Evolutionary conservation across 306 rosid genomes (phyloP).

Genomic region (Trifolium fragiferum): DNA sequence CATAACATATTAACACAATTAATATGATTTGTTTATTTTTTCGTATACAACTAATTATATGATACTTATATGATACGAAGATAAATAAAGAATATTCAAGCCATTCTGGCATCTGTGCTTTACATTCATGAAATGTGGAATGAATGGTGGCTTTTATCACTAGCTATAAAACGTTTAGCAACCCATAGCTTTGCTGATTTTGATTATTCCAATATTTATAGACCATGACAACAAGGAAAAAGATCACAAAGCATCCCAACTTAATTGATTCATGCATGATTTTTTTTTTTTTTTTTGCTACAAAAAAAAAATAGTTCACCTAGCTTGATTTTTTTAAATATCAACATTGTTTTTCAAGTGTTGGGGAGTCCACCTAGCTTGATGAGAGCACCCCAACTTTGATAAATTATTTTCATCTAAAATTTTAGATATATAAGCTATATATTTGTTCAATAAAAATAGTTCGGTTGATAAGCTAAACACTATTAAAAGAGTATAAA

Average conservation of each 20-base stretch:
- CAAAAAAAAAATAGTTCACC: too few species aligned
- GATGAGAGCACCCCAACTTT: neutral
- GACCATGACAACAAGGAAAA: conserved; percentile 23
- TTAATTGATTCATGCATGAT: conserved; percentile 31
- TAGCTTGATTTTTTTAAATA: too few species aligned
- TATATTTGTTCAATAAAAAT: too few species aligned
- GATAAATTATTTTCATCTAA: neutral
- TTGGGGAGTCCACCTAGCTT: neutral
- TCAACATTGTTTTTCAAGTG: neutral
- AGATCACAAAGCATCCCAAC: conserved; percentile 21
- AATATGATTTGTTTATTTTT: too few species aligned
- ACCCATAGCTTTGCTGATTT: conserved; percentile 37
- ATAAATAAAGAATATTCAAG: conserved; percentile 22
- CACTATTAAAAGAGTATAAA: too few species aligned
- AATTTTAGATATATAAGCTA: neutral
- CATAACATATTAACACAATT: neutral
- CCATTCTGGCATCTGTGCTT: neutral
- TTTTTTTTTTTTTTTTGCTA: too few species aligned
- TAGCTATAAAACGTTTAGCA: neutral
- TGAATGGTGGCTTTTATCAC: neutral
- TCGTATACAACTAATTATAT: neutral
- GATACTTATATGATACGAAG: conserved; percentile 7
- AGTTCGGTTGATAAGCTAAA: neutral
- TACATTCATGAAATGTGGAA: neutral
- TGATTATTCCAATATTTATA: conserved; percentile 39